Evolutionary conservation across 768 basidiomycete species (phyloP).

Genomic region (Amanita rubescens): DNA sequence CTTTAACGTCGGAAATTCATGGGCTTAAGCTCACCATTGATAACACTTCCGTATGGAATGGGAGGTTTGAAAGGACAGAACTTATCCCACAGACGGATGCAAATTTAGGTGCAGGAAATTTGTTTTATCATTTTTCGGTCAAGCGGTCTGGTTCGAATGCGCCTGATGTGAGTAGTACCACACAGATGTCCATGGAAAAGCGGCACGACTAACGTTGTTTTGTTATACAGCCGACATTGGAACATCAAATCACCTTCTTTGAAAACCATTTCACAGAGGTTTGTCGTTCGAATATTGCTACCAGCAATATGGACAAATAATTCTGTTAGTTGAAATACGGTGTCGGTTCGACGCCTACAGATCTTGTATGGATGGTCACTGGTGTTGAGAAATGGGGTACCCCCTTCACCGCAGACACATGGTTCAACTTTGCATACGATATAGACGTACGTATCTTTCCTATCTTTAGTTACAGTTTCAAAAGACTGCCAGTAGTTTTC

Average conservation of each 20-base stretch:
- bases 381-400: constrained; percentile 42
- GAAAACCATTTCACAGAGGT: constrained; percentile 58
- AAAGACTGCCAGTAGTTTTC: constrained; percentile 37
- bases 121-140: constrained; percentile 60
- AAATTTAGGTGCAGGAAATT: constrained; percentile 49
- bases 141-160: constrained; percentile 40
- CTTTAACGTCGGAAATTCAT: constrained; percentile 38
- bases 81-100: constrained; percentile 38
- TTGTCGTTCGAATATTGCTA: background rate
- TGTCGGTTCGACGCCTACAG: constrained; percentile 37
- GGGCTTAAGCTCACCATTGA: constrained; percentile 52
- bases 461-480: background rate
- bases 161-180: constrained; percentile 40
- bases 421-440: constrained; percentile 65
- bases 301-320: no score
- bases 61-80: constrained; percentile 40
- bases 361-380: constrained; percentile 47
- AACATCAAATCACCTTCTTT: constrained; percentile 59
- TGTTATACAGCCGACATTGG: constrained; percentile 34
- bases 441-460: constrained; percentile 39
- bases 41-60: constrained; percentile 47
- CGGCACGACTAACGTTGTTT: background rate
- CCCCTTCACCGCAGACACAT: constrained; percentile 42
- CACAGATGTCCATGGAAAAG: background rate
- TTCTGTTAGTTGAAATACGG: constrained; percentile 45